Evolutionary conservation across 192 early-diverging fungal genomes (phyloP).

Genomic region (Linderina pennispora): DNA sequence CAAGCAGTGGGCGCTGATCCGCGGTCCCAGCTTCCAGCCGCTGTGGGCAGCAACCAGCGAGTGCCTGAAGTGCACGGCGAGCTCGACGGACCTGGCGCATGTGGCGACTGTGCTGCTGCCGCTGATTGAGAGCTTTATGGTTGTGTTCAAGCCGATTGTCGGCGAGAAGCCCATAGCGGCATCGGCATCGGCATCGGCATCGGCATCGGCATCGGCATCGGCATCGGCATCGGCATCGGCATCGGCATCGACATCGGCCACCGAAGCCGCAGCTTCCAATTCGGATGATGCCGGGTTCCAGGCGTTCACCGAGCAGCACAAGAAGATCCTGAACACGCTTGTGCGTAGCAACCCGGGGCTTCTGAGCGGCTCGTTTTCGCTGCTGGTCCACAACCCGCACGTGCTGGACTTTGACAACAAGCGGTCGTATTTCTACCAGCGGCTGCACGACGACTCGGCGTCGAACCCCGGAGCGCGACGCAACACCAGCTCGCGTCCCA

Average conservation of each 20-base stretch:
- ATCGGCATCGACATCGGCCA: conserved; percentile 9
- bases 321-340: conserved; percentile 95
- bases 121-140: conserved; percentile 96
- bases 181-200: conserved; percentile 13
- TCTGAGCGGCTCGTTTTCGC: conserved; percentile 94
- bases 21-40: conserved; percentile 46
- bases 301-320: conserved; percentile 87
- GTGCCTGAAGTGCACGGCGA: conserved; percentile 65
- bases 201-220: conserved; percentile 24
- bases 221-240: conserved; percentile 8
- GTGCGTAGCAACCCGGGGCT: conserved; percentile 94
- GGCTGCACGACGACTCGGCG: conserved; percentile 90
- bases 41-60: conserved; percentile 78
- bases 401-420: conserved; percentile 99
- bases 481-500: conserved; percentile 3
- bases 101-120: conserved; percentile 91
- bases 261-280: background rate
- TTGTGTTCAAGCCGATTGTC: conserved; percentile 89
- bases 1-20: conserved; percentile 38
- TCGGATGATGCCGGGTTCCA: conserved; percentile 67
- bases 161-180: conserved; percentile 21
- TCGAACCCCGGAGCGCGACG: conserved; percentile 11
- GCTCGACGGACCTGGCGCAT: conserved; percentile 76
- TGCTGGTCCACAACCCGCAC: conserved; percentile 95
- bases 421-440: conserved; percentile 94